Conservation (phyloP, 2,329 filamentous ascomycete species). For the Metarhizium brunneum region DNA sequence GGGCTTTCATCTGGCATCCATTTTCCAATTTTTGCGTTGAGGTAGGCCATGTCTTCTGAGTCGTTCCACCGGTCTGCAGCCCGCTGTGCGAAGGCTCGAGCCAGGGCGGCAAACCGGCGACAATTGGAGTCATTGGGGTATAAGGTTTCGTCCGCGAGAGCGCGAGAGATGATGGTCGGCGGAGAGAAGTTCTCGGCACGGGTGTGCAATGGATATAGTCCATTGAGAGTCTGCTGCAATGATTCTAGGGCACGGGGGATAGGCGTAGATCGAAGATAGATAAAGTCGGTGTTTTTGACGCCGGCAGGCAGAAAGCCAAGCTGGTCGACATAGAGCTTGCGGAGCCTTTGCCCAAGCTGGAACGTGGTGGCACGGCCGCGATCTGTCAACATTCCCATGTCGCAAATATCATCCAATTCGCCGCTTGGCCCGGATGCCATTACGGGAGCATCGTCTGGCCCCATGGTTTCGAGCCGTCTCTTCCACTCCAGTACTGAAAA, state of each 20-base stretch:
- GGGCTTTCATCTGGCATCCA: slow-evolving; percentile 71
- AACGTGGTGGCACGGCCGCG: slow-evolving; percentile 63
- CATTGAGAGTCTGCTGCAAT: slow-evolving; percentile 65
- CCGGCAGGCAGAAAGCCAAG: slow-evolving; percentile 58
- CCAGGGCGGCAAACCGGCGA: slow-evolving; percentile 60
- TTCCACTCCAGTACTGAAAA: slow-evolving; percentile 49
- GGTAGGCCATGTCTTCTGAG: slow-evolving; percentile 72
- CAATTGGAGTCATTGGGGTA: slow-evolving; percentile 73
- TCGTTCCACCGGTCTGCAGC: slow-evolving; percentile 66
- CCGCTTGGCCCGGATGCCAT: slow-evolving; percentile 58
- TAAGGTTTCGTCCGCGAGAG: slow-evolving; percentile 63
- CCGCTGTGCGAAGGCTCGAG: slow-evolving; percentile 61
- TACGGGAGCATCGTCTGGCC: slow-evolving; percentile 56
- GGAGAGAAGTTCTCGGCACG: slow-evolving; percentile 41
- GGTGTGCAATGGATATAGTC: slow-evolving; percentile 56
- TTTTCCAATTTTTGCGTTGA: slow-evolving; percentile 67
- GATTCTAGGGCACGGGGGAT: slow-evolving; percentile 70
- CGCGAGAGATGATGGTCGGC: slow-evolving; percentile 56
- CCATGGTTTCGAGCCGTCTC: slow-evolving; percentile 77
- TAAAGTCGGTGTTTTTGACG: slow-evolving; percentile 46
- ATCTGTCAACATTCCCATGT: slow-evolving; percentile 68
- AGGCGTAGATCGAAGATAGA: slow-evolving; percentile 68
- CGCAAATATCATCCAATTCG: slow-evolving; percentile 74
- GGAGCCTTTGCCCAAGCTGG: slow-evolving; percentile 57
- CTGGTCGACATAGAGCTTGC: slow-evolving; percentile 65